Percentiles rank a stretch among this genome's conserved stretches.
Evolutionary conservation across 2,329 filamentous ascomycete species (phyloP).

Genomic region (Trichoderma sp.): DNA sequence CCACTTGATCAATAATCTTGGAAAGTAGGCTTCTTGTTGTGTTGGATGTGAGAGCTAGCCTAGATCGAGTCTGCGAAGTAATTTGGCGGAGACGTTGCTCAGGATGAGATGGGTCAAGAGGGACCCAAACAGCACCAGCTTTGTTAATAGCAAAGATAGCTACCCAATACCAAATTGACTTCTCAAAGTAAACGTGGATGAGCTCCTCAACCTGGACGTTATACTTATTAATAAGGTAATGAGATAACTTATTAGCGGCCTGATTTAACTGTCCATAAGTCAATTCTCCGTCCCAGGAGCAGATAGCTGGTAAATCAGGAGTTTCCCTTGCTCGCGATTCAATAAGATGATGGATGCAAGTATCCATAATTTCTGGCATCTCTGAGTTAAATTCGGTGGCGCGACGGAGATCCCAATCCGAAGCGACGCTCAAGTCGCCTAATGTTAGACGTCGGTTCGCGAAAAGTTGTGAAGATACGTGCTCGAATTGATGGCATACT

Average conservation of each 20-base stretch:
- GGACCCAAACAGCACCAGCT: slow-evolving; percentile 27
- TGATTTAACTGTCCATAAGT: slow-evolving; percentile 26
- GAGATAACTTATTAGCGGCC: background rate
- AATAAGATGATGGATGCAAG: slow-evolving; percentile 10
- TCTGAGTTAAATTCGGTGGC: slow-evolving; percentile 1
- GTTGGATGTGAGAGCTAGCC: background rate
- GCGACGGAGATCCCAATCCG: slow-evolving; percentile 7
- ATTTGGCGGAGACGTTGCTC: background rate
- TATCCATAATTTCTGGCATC: background rate
- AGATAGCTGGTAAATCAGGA: slow-evolving; percentile 15
- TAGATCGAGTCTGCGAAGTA: background rate
- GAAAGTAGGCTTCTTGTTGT: background rate
- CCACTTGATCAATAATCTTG: background rate
- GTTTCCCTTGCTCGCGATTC: background rate
- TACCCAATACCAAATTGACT: slow-evolving; percentile 27
- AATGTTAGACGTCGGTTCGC: background rate
- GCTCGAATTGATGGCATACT: slow-evolving; percentile 1
- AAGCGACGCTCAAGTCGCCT: background rate
- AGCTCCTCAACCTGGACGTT: slow-evolving; percentile 30
- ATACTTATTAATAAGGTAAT: background rate
- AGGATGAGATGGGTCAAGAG: slow-evolving; percentile 14
- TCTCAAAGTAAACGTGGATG: slow-evolving; percentile 25
- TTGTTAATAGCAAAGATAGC: slow-evolving; percentile 32
- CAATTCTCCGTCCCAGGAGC: slow-evolving; percentile 28
- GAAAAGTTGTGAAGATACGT: slow-evolving; percentile 9